These are phyloP conservation scores for Batkoa obscura DNA, from an alignment of 371 early-diverging fungal genomes.

Conservation along the genomic window DNA sequence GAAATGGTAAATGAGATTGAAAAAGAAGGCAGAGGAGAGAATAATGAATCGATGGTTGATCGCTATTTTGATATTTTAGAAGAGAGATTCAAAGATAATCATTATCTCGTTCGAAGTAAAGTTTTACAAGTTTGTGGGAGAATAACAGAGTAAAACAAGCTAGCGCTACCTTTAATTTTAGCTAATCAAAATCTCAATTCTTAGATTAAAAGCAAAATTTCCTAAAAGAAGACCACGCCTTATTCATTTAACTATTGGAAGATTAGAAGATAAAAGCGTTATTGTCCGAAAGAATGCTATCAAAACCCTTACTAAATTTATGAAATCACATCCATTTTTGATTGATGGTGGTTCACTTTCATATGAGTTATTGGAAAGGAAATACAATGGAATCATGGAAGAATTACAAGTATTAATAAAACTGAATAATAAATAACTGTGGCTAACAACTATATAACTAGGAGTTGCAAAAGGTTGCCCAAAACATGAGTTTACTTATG, in stretches of 20 bases:
- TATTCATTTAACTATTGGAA: slow-evolving; percentile 41
- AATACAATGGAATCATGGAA: slow-evolving; percentile 30
- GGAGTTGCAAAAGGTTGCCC: neutral
- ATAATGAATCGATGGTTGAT: slow-evolving; percentile 33
- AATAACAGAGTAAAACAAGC: slow-evolving; percentile 47
- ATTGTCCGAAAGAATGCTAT: slow-evolving; percentile 77
- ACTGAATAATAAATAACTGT: slow-evolving; percentile 7
- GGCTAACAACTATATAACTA: too few relatives aligned
- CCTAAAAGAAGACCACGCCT: slow-evolving; percentile 64
- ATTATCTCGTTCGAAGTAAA: slow-evolving; percentile 60
- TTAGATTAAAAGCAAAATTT: slow-evolving; percentile 31
- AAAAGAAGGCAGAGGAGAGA: too few relatives aligned
- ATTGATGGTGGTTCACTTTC: slow-evolving; percentile 71
- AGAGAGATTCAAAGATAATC: slow-evolving; percentile 75
- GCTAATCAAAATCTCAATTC: too few relatives aligned
- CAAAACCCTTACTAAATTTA: slow-evolving; percentile 48
- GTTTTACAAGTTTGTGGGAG: slow-evolving; percentile 68
- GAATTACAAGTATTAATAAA: slow-evolving; percentile 36
- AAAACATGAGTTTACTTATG: neutral
- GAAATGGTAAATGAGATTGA: slow-evolving; percentile 41
- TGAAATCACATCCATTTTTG: slow-evolving; percentile 74
- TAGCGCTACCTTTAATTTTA: neutral
- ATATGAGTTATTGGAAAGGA: slow-evolving; percentile 35
- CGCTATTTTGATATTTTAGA: slow-evolving; percentile 70
- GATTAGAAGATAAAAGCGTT: slow-evolving; percentile 78